phyloP scores from a whole-genome alignment of 495 filamentous ascomycete species.

The Saxophila tyrrhenica region DNA sequence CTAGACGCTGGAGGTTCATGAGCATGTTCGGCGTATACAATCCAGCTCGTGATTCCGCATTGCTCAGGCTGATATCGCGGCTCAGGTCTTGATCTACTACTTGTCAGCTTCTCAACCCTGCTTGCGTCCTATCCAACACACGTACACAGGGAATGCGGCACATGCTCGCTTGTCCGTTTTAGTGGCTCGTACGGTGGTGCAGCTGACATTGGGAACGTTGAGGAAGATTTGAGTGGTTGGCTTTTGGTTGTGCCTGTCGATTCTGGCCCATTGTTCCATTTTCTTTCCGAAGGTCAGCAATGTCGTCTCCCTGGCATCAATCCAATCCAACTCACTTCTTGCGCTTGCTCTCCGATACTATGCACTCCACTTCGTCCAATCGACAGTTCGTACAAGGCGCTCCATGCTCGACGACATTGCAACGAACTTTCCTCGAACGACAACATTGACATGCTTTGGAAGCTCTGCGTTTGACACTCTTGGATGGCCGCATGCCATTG shows the following conservation, averaged over 20 bases:
- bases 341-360: constrained; percentile 81
- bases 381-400: constrained; percentile 84
- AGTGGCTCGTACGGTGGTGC: constrained; percentile 18
- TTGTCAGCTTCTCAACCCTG: neutral
- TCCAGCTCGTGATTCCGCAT: neutral
- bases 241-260: neutral
- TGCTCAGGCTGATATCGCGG: constrained; percentile 3
- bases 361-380: constrained; percentile 76
- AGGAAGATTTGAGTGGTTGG: neutral
- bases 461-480: constrained; percentile 63
- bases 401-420: constrained; percentile 81
- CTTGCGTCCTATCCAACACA: constrained; percentile 5
- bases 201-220: constrained; percentile 13
- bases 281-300: constrained; percentile 4
- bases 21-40: constrained; percentile 19
- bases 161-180: constrained; percentile 35
- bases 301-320: neutral
- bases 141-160: constrained; percentile 53
- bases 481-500: constrained; percentile 34
- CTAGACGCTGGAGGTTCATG: constrained; percentile 16
- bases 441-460: constrained; percentile 83
- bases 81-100: constrained; percentile 10
- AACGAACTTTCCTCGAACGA: constrained; percentile 80
- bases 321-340: constrained; percentile 54
- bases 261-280: constrained; percentile 15